Evolutionary conservation across 352 stramenopile genomes (phyloP).

Genomic region (Nothophytophthora sp.): DNA sequence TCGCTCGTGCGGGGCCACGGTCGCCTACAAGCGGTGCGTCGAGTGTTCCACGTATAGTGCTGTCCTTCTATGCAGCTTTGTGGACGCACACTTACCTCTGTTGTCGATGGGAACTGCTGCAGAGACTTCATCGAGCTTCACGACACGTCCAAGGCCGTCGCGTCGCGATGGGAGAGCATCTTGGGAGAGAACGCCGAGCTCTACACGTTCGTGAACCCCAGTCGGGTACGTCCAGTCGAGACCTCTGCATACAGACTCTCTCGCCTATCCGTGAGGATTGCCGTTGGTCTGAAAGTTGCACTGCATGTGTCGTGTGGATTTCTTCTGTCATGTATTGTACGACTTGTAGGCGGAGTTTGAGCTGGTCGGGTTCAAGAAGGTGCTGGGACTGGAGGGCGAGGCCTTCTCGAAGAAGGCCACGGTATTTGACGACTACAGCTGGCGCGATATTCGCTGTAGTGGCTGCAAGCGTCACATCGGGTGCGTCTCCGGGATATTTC

Average conservation of each 20-base stretch:
- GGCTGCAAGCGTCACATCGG: slow-evolving; percentile 79
- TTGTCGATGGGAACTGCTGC: slow-evolving; percentile 12
- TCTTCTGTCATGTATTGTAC: background rate
- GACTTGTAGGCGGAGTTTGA: slow-evolving; percentile 70
- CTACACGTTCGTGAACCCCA: slow-evolving; percentile 82
- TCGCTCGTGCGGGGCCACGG: slow-evolving; percentile 71
- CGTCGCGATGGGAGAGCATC: slow-evolving; percentile 41
- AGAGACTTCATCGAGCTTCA: slow-evolving; percentile 77
- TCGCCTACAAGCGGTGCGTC: slow-evolving; percentile 65
- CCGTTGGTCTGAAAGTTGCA: background rate
- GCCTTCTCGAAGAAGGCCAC: slow-evolving; percentile 71
- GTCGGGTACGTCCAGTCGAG: slow-evolving; percentile 61
- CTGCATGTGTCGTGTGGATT: background rate
- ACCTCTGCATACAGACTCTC: background rate
- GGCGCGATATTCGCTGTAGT: slow-evolving; percentile 69
- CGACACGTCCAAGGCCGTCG: slow-evolving; percentile 76
- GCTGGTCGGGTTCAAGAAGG: slow-evolving; percentile 67
- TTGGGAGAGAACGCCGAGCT: slow-evolving; percentile 56
- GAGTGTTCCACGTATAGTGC: background rate
- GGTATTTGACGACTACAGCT: slow-evolving; percentile 86
- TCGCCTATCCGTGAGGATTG: no score
- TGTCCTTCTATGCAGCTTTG: background rate
- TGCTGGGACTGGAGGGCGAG: slow-evolving; percentile 57
- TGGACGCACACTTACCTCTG: background rate
- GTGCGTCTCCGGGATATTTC: no score